Evolutionary conservation across 2,329 filamentous ascomycete genomes (phyloP).

Genomic region (Talaromyces sp.): DNA sequence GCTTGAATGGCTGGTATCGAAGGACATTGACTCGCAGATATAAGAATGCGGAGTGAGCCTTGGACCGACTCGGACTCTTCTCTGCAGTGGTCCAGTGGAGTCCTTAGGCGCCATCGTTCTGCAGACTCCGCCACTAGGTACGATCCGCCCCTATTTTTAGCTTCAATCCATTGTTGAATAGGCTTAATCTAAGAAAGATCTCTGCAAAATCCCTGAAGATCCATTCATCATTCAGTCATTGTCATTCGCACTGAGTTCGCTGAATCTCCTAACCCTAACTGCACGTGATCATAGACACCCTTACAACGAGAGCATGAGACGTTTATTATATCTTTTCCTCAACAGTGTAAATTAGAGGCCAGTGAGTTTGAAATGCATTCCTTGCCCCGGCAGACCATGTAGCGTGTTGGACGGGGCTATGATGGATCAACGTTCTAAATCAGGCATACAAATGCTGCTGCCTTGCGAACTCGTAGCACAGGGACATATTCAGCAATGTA

Average conservation of each 20-base stretch:
- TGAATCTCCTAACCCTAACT: not conserved
- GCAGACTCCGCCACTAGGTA: constrained; percentile 4
- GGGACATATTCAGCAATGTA: not conserved
- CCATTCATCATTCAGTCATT: not conserved
- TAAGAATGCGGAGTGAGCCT: not conserved
- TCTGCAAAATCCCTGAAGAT: not conserved
- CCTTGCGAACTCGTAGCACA: not conserved
- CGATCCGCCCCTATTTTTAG: constrained; percentile 3
- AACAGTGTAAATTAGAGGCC: not conserved
- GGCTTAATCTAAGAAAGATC: too few species aligned
- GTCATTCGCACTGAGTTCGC: too few species aligned
- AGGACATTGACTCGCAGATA: not conserved
- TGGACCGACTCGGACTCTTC: not conserved
- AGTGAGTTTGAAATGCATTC: not conserved
- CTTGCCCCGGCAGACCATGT: not conserved
- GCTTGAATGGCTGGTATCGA: not conserved
- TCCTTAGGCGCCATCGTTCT: not conserved
- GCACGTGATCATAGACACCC: not conserved
- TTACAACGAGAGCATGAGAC: not conserved
- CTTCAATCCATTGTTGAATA: not conserved
- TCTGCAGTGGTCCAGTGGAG: too few species aligned
- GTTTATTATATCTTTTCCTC: too few species aligned
- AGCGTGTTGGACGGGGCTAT: not conserved
- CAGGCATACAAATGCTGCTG: constrained; percentile 1
- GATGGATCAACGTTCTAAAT: not conserved